Evolutionary conservation across 768 basidiomycete genomes (phyloP), one percentile per base, ranked within the genome.

Genomic region (Podaxis sp.): DNA sequence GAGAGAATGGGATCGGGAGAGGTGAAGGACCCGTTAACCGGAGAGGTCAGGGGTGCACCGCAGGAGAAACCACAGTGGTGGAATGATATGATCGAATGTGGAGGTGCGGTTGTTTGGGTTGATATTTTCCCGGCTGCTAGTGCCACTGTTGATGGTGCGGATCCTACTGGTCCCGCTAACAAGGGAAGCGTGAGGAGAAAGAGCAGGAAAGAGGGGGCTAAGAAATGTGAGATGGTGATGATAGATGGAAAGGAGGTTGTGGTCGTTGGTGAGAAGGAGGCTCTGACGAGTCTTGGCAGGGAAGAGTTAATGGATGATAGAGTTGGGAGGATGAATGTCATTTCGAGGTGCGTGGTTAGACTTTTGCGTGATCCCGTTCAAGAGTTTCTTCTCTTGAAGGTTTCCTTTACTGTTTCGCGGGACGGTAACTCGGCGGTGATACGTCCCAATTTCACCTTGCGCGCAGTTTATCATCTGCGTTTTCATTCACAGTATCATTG

Each of bases 1-100:
- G 85, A 89, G 70, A 82, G 64, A 93, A 87, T 70, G 85, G 89
- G 71, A 82, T 87, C 50, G 83, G 88, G 41, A 29, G 60, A 90
- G 2, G 82, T 96, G 38, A 77, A 83, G 53, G 93, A 96, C 73
- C 95, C 95, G 9, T 76, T 96, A 64, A 90, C 89, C 25, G 89
- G 88, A 15, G 85, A 88, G 75, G 80, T 77, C 59, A 81, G 81
- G 50, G 77, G 76, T 17, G 83, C 86, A 4, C 83, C 85, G 62
- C 76, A 81, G 38, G 43, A 54, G 53, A 87, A 83, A 65, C 91
- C 94, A 7, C 76, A 75, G 50, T 96, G 96, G 95, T 76, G 91
- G 63, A 82, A 86, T 67, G 84, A 85, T 59, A 58, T 73, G 61
- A 25, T 56, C 37, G 63, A 61, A 19, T 57, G 22, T 47, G 66